Base-by-base conservation (phyloP, 2,329 filamentous ascomycete genomes). In the Calonectria henricotiae region DNA sequence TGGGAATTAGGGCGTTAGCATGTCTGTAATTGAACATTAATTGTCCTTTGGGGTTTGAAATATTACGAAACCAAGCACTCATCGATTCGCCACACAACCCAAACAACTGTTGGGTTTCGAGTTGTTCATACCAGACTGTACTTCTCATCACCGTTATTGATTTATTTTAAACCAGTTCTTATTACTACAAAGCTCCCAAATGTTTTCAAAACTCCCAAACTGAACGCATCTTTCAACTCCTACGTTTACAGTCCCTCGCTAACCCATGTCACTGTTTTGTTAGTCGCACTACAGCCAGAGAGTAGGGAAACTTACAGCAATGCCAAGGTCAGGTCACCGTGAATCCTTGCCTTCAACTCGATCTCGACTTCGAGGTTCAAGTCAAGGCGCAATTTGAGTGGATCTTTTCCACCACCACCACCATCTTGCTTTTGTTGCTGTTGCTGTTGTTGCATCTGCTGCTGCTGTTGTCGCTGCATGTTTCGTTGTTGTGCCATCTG, bases 321-420 rank as follows among this genome's bases (percentile, higher is more conserved):
- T 73, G 91, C 92, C 74, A 96, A 83, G 39, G 93, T 95, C 73
- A 97, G 83, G 84, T 97, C 94, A 79, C 94, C 94, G 77, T 95
- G 91, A 74, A 96, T 95, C 82, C 92, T 92, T 23, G 94, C 94
- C 86, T 96, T 96, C 71, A 96, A 87, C 77, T 94, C 92, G 71
- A 96, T 93, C 82, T 96, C 94, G 61, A 96, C 88, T 75, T 96
- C 94, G 68, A 96, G 85, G 82, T 96, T 96, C 67, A 95, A 86
- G 79, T 96, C 94, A 25, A 96, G 84, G 43, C 91, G 89, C 76
- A 96, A 82, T 80, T 92, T 92, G 79, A 95, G 83, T 30, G 77
- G 68, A 35, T 78, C 75, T 4, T 77, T 77, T 30, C 67, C 65
- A n/a, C 73, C 75, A 35, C 73, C 74, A 5, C 75, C 75, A 9